Conservation (phyloP, 352 stramenopile genomes). For the Pythium pyrilobum region DNA sequence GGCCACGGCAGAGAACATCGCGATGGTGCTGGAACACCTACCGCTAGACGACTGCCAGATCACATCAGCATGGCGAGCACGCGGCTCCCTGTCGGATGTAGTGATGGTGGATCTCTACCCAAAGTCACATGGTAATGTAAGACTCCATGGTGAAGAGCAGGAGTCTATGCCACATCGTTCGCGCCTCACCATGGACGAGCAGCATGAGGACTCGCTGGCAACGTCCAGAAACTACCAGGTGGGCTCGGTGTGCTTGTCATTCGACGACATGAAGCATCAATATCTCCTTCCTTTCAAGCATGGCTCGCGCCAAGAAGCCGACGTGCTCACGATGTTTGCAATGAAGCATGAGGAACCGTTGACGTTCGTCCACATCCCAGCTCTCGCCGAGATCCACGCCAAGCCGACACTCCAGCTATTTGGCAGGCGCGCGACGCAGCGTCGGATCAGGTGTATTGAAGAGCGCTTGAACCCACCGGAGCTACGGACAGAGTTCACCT, state of each 20-base stretch:
- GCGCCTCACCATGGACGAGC: background rate
- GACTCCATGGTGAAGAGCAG: background rate
- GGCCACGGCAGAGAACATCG: slow-evolving; percentile 49
- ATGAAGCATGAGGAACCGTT: slow-evolving; percentile 30
- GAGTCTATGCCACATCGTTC: too few relatives aligned
- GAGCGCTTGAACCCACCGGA: slow-evolving; percentile 33
- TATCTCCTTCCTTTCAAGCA: slow-evolving; percentile 68
- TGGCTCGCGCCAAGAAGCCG: slow-evolving; percentile 22
- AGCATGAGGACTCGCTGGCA: background rate
- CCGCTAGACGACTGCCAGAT: slow-evolving; percentile 61
- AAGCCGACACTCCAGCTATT: slow-evolving; percentile 24
- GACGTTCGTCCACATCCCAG: slow-evolving; percentile 24
- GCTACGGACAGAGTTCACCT: slow-evolving; percentile 24
- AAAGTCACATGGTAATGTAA: slow-evolving; percentile 3
- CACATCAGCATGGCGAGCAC: slow-evolving; percentile 48
- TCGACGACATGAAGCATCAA: slow-evolving; percentile 70
- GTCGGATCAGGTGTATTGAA: slow-evolving; percentile 34
- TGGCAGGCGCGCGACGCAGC: slow-evolving; percentile 29
- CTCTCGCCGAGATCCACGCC: slow-evolving; percentile 10
- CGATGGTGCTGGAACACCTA: slow-evolving; percentile 51
- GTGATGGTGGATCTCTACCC: slow-evolving; percentile 53
- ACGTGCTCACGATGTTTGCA: slow-evolving; percentile 42
- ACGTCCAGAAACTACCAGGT: slow-evolving; percentile 29
- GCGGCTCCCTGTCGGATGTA: slow-evolving; percentile 44
- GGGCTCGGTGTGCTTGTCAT: slow-evolving; percentile 49